A percentile compares a stretch with the other conserved stretches of the same genome.
These are phyloP conservation scores for Venustampulla echinocandica DNA, from an alignment of 495 filamentous ascomycete genomes.

Conservation along the genomic window DNA sequence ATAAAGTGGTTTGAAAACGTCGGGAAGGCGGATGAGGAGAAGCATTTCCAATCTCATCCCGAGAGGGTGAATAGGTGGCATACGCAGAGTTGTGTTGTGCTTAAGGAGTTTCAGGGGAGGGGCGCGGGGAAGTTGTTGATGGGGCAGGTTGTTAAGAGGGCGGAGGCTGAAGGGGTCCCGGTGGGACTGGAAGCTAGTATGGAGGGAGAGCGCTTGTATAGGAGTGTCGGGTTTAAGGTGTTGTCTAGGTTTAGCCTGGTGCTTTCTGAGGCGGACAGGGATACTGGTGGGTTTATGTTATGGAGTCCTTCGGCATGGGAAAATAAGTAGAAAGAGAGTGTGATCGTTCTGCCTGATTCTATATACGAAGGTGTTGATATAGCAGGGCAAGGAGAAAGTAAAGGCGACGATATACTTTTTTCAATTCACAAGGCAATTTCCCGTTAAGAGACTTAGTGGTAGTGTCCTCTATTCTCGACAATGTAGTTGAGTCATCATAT, in stretches of 20 bases:
- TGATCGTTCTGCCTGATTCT: no score
- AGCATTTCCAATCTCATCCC: conserved; percentile 3
- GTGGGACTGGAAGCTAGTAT: conserved; percentile 16
- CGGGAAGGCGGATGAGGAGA: conserved; percentile 2
- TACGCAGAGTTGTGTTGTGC: conserved; percentile 14
- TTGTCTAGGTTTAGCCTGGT: conserved; percentile 1
- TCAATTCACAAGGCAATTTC: no score
- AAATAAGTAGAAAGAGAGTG: no score
- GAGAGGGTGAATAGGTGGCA: conserved; percentile 19
- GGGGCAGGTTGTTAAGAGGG: conserved; percentile 13
- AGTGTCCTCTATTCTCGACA: no score
- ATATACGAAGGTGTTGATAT: no score
- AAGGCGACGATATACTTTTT: no score
- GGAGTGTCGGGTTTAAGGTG: conserved; percentile 13
- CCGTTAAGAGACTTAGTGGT: no score
- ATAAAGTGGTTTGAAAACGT: background rate
- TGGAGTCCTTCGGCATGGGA: conserved; percentile 8
- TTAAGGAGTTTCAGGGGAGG: conserved; percentile 11
- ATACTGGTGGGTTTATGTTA: conserved; percentile 8
- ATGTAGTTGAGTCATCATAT: no score
- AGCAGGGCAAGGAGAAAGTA: no score
- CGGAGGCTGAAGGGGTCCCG: conserved; percentile 14
- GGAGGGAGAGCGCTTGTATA: conserved; percentile 12
- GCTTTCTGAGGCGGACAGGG: background rate
- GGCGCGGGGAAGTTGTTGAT: conserved; percentile 19